Evolutionary conservation across 768 basidiomycete genomes (phyloP).

Genomic region (Kwoniella pini): DNA sequence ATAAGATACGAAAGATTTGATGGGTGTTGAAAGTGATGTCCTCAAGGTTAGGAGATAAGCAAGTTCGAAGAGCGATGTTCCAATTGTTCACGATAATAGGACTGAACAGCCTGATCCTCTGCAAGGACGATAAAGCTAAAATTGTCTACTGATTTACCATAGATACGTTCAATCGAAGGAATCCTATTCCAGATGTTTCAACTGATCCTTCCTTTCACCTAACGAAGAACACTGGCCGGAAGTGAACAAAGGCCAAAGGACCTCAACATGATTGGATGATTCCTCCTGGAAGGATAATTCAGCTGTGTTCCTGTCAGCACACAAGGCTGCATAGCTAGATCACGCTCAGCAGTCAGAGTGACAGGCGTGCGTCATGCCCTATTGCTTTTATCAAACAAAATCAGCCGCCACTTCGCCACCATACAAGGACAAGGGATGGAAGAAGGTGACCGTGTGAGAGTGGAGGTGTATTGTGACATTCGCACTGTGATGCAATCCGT

Average conservation of each 20-base stretch:
- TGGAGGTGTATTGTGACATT: conserved; percentile 10
- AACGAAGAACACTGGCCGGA: neutral
- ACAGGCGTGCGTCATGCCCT: too few species aligned
- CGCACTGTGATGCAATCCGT: neutral
- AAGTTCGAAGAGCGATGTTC: neutral
- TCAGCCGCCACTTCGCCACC: conserved; percentile 18
- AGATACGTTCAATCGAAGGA: conserved; percentile 1
- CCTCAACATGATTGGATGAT: neutral
- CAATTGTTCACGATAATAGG: neutral
- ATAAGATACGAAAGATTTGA: neutral
- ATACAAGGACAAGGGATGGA: neutral
- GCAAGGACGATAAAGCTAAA: neutral
- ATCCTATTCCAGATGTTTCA: neutral
- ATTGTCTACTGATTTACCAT: conserved; percentile 1
- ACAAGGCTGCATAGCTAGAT: too few species aligned
- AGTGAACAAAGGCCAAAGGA: neutral
- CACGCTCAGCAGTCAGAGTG: too few species aligned
- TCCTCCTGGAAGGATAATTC: neutral
- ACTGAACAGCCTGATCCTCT: neutral
- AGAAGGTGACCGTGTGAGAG: conserved; percentile 15
- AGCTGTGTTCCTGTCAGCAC: too few species aligned
- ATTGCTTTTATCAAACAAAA: too few species aligned
- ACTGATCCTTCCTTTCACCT: neutral
- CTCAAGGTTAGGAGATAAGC: neutral
- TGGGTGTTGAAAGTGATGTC: neutral